Evolutionary conservation across 2,329 filamentous ascomycete genomes (phyloP), one percentile per base, ranked within the genome.

Genomic region (Epichloe brachyelytri): DNA sequence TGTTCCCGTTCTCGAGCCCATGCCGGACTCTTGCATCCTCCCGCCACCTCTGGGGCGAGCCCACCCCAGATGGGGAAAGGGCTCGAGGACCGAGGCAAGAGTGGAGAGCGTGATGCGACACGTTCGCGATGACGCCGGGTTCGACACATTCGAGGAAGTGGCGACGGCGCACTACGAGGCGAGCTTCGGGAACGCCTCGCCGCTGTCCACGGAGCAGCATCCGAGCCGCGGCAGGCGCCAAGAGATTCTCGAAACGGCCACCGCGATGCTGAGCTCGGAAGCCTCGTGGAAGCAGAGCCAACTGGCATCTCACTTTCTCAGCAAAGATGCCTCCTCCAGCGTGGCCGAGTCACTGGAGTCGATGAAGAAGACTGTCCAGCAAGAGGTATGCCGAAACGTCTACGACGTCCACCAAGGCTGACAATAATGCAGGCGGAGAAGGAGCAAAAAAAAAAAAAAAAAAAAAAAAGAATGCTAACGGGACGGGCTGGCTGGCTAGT

Each of bases 141-240:
- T 63, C 39, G 54, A 58, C 3, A 59, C 51, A 15, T 60, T 64
- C 19, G 61, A 64, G 30, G 54, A 57, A 14, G 41, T 60, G 15
- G 59, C 57, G n/a, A 55, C 57, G 12, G 56, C 60, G 3, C 63
- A 63, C 50, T 64, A 63, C 51, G 53, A 54, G 41, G 53, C 55
- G 20, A 53, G 49, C 1, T 58, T 60, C 33, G 46, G 43, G 15
- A 54, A 57, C 12, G 43, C 56, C 2, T 58, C 57, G 7, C 50
- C 58, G 1, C 48, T 62, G 8, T 56, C 58, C 10, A 51, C 60
- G n/a, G 58, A 63, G 43, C 61, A 63, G 48, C 56, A 57, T 2
- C 43, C 58, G 12, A 63, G 58, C 38, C 58, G 61, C 19, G 60
- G 60, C 50, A 54, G 57, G 10, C 52, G 60, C 6, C 59, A 62